A percentile compares a stretch with the other conserved stretches of the same genome.
Conservation (phyloP, 345 rosid genomes). For the Gossypium bickii region DNA sequence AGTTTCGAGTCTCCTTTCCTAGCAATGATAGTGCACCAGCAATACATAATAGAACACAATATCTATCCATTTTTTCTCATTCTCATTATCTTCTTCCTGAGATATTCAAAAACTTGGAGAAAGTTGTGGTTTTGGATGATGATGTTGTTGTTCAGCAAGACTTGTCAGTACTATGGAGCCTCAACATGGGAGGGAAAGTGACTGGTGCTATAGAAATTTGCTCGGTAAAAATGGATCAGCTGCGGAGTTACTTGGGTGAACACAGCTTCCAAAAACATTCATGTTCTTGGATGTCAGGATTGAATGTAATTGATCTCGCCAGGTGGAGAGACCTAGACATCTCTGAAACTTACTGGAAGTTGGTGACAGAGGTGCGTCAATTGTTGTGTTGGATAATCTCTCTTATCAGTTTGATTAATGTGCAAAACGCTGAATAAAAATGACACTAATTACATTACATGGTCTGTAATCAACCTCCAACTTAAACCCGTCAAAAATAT, state of each 20-base stretch:
- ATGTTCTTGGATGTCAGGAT: slow-evolving; percentile 1
- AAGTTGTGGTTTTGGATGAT: slow-evolving; percentile 78
- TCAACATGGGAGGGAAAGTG: slow-evolving; percentile 80
- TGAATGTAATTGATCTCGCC: slow-evolving; percentile 31
- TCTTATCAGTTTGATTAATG: slow-evolving; percentile 4
- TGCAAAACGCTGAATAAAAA: background rate
- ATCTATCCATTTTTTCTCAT: slow-evolving; percentile 68
- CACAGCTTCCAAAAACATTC: slow-evolving; percentile 10
- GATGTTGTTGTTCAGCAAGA: slow-evolving; percentile 89
- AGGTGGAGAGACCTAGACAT: slow-evolving; percentile 65
- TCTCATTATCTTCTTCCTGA: slow-evolving; percentile 78
- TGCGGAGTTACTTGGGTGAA: slow-evolving; percentile 45
- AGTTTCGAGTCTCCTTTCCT: slow-evolving; percentile 67
- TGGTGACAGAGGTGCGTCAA: slow-evolving; percentile 53
- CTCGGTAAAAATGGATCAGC: slow-evolving; percentile 62
- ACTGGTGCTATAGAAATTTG: slow-evolving; percentile 69
- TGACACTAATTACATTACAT: background rate
- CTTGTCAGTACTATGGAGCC: slow-evolving; percentile 66
- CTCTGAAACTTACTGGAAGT: slow-evolving; percentile 54
- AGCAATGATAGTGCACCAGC: slow-evolving; percentile 32
- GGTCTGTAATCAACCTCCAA: background rate
- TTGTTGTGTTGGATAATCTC: background rate
- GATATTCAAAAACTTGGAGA: slow-evolving; percentile 60
- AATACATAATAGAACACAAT: slow-evolving; percentile 50
- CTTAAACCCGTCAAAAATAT: background rate